These are phyloP conservation scores for Rhizoclosmatium globosum DNA, from an alignment of 192 early-diverging fungal genomes.

Conservation along the genomic window DNA sequence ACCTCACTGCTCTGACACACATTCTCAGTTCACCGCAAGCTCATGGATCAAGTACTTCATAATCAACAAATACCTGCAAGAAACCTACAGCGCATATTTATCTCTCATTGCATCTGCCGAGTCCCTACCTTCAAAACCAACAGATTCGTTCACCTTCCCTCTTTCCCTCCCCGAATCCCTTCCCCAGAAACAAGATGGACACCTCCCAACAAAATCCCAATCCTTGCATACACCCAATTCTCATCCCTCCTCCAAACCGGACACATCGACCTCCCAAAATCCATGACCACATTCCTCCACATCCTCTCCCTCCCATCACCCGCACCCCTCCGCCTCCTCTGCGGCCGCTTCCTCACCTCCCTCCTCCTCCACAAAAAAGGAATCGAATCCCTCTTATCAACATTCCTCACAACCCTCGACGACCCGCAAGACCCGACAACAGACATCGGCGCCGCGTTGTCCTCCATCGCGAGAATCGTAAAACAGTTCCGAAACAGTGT, in stretches of 20 bases:
- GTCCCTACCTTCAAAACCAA: too few species aligned
- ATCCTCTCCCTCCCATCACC: too few species aligned
- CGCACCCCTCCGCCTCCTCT: neutral
- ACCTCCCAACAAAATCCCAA: too few species aligned
- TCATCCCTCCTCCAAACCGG: too few species aligned
- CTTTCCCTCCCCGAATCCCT: too few species aligned
- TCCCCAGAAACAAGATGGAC: too few species aligned
- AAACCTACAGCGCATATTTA: neutral
- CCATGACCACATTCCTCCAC: neutral
- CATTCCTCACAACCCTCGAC: neutral
- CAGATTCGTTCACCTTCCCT: too few species aligned
- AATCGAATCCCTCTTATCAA: neutral
- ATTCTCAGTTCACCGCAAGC: neutral
- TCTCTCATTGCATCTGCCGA: neutral
- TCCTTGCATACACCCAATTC: too few species aligned
- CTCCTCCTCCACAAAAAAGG: neutral
- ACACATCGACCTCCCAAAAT: neutral
- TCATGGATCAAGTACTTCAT: conserved; percentile 19
- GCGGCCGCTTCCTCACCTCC: neutral
- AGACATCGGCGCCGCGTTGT: neutral
- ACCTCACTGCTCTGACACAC: neutral
- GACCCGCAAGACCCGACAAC: neutral
- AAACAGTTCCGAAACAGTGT: conserved; percentile 8
- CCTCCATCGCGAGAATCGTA: neutral
- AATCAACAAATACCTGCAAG: conserved; percentile 18